Conservation (phyloP, 345 rosid species). For the Populus alba region DNA sequence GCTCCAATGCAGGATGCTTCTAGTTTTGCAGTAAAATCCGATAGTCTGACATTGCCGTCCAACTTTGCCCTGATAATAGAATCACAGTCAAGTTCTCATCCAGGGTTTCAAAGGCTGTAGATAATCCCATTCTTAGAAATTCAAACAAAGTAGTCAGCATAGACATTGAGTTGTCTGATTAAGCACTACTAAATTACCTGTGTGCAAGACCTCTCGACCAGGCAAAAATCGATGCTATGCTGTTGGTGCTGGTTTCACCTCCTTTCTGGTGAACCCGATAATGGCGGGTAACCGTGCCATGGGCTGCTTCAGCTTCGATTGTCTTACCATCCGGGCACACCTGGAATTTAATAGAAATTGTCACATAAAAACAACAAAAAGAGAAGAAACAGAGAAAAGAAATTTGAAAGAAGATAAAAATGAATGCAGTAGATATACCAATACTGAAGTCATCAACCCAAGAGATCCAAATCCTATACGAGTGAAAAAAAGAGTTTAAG, state of each 20-base stretch:
- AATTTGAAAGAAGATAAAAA: neutral
- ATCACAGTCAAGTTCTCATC: neutral
- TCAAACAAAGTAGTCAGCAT: neutral
- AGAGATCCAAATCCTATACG: slow-evolving; percentile 89
- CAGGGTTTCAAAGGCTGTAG: neutral
- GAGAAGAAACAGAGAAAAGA: neutral
- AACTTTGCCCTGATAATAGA: slow-evolving; percentile 68
- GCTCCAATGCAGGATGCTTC: slow-evolving; percentile 82
- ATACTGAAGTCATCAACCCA: slow-evolving; percentile 93
- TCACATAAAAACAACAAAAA: neutral
- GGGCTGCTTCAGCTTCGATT: slow-evolving; percentile 98
- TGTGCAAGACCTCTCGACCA: slow-evolving; percentile 98
- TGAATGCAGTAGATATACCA: slow-evolving; percentile 45
- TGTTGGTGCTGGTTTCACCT: slow-evolving; percentile 98
- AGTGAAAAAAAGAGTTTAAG: neutral
- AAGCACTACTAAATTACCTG: slow-evolving; percentile 45
- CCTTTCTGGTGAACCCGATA: slow-evolving; percentile 91
- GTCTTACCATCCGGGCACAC: slow-evolving; percentile 98
- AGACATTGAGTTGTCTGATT: neutral
- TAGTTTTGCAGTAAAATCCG: slow-evolving; percentile 79
- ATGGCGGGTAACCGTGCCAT: slow-evolving; percentile 96
- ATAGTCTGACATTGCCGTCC: slow-evolving; percentile 66
- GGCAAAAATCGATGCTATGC: slow-evolving; percentile 97
- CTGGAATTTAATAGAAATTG: slow-evolving; percentile 30
- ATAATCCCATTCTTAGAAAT: neutral